Percentiles rank a stretch among this genome's conserved stretches.
These are phyloP conservation scores for Ceratobasidium sp. DNA, from an alignment of 1,284 basidiomycete species.

Conservation along the genomic window DNA sequence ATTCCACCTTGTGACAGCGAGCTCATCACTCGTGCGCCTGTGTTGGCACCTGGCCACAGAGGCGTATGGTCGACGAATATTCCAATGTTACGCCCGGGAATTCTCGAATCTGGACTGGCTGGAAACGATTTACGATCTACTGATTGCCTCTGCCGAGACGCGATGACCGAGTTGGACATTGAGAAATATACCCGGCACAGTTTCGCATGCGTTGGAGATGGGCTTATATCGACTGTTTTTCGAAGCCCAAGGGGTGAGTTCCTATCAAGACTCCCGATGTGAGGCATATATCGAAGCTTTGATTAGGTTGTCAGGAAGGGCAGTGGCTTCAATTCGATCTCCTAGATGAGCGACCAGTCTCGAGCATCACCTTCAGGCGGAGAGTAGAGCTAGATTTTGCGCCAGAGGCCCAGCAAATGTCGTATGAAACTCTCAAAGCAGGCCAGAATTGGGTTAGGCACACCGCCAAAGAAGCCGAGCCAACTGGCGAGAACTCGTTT, in stretches of 20 bases:
- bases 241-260: slow-evolving; percentile 8
- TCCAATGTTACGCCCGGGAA: slow-evolving; percentile 13
- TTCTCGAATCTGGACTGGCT: slow-evolving; percentile 15
- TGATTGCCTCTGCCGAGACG: slow-evolving; percentile 5
- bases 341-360: slow-evolving; percentile 1
- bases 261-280: background rate
- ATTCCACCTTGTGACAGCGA: background rate
- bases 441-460: slow-evolving; percentile 4
- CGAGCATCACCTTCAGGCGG: slow-evolving; percentile 4
- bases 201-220: slow-evolving; percentile 16
- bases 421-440: background rate
- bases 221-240: slow-evolving; percentile 8
- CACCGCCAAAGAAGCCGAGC: background rate
- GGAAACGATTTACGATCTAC: slow-evolving; percentile 8
- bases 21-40: slow-evolving; percentile 15
- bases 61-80: slow-evolving; percentile 39
- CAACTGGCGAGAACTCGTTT: background rate
- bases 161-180: background rate
- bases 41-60: background rate
- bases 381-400: slow-evolving; percentile 8
- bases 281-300: background rate
- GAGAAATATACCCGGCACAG: background rate
- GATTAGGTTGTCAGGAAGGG: slow-evolving; percentile 29
- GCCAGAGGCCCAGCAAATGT: background rate
- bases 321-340: slow-evolving; percentile 37